A percentile compares a stretch with the other conserved stretches of the same genome.
phyloP scores from a whole-genome alignment of 2,329 filamentous ascomycete genomes.

The Diaporthe destruens region DNA sequence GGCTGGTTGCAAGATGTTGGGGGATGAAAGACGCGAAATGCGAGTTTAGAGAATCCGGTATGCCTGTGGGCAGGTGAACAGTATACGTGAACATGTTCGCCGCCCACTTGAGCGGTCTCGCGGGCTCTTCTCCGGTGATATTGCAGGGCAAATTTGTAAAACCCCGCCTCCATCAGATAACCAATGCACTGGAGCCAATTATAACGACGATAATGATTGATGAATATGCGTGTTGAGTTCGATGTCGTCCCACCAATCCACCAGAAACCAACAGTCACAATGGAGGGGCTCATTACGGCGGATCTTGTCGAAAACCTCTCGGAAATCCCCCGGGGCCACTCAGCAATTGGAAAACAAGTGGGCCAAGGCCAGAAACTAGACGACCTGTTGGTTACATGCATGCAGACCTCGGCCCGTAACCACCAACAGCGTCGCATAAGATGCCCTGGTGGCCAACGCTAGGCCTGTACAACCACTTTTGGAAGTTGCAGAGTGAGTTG shows the following conservation, averaged over 20 bases:
- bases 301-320: neutral
- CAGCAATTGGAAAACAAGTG: neutral
- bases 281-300: neutral
- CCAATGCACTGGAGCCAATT: neutral
- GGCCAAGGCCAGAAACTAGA: neutral
- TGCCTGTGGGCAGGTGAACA: neutral
- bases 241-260: neutral
- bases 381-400: neutral
- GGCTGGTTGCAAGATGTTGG: neutral
- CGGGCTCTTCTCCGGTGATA: neutral
- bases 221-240: neutral
- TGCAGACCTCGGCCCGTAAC: neutral
- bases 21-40: neutral
- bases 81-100: neutral
- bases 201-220: neutral
- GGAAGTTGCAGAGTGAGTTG: neutral
- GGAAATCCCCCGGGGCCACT: neutral
- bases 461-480: neutral
- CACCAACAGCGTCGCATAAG: neutral
- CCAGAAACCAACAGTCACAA: neutral
- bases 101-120: neutral
- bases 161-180: neutral
- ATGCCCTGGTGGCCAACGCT: neutral
- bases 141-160: neutral
- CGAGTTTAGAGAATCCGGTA: neutral